Evolutionary conservation across 768 basidiomycete genomes (phyloP).

Genomic region (Saitozyma sp.): DNA sequence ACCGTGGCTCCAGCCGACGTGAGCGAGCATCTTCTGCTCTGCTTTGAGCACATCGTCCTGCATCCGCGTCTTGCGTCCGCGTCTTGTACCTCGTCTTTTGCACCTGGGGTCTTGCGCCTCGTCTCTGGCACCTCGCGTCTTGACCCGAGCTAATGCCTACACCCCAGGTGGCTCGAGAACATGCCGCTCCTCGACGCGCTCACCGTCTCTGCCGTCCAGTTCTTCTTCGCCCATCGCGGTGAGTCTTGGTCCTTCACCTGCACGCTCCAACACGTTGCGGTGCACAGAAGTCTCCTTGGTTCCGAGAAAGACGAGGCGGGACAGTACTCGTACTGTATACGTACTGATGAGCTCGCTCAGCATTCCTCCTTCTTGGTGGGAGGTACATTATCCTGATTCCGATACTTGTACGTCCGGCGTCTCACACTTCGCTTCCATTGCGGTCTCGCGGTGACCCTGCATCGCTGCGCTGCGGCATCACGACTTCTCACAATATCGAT

Average conservation of each 20-base stretch:
- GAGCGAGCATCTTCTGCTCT: no score
- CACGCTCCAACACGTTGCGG: no score
- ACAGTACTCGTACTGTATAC: neutral
- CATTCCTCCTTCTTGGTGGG: slow-evolving; percentile 19
- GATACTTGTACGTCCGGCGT: no score
- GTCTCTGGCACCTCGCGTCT: neutral
- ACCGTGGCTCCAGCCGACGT: no score
- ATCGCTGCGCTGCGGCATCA: no score
- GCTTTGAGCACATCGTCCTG: no score
- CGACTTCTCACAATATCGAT: no score
- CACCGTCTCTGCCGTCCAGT: slow-evolving; percentile 21
- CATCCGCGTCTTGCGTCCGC: no score
- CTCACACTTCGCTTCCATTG: no score
- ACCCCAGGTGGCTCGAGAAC: slow-evolving; percentile 12
- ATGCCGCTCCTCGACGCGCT: slow-evolving; percentile 16
- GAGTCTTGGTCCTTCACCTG: neutral
- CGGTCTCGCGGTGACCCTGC: no score
- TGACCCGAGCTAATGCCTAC: slow-evolving; percentile 1
- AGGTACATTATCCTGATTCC: slow-evolving; percentile 11
- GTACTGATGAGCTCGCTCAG: slow-evolving; percentile 3
- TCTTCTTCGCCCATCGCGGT: slow-evolving; percentile 28
- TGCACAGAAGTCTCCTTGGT: neutral
- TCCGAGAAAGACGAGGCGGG: no score
- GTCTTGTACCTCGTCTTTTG: neutral
- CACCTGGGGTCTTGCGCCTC: neutral